phyloP scores from a whole-genome alignment of 2,329 filamentous ascomycete species.

The Scedosporium boydii region DNA sequence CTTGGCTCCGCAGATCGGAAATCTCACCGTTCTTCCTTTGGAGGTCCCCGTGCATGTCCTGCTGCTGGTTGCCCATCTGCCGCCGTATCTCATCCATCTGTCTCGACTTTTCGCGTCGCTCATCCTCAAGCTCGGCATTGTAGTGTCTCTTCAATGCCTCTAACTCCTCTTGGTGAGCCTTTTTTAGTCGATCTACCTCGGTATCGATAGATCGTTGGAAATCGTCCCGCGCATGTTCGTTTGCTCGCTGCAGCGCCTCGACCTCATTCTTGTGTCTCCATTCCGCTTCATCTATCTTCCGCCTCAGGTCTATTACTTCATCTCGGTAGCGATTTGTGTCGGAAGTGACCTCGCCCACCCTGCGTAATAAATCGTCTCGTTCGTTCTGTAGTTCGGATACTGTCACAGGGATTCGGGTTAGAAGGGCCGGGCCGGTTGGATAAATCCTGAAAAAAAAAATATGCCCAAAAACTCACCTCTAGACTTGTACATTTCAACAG shows the following conservation, averaged over 20 bases:
- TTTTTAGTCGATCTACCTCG: slow-evolving; percentile 48
- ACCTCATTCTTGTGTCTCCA: slow-evolving; percentile 38
- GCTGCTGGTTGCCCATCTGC: slow-evolving; percentile 40
- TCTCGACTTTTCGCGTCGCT: slow-evolving; percentile 45
- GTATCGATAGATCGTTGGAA: slow-evolving; percentile 38
- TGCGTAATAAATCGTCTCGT: slow-evolving; percentile 30
- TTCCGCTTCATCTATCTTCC: slow-evolving; percentile 24
- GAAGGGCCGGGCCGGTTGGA: background rate
- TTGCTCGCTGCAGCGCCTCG: slow-evolving; percentile 42
- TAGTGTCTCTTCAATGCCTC: slow-evolving; percentile 54
- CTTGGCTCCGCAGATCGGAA: slow-evolving; percentile 2
- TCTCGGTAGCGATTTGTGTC: slow-evolving; percentile 25
- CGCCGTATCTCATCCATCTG: slow-evolving; percentile 57
- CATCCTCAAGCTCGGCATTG: slow-evolving; percentile 56
- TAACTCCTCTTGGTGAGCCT: slow-evolving; percentile 58
- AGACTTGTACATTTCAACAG: slow-evolving; percentile 62
- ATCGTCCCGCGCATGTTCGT: slow-evolving; percentile 47
- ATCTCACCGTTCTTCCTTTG: slow-evolving; percentile 44
- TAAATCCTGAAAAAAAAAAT: background rate
- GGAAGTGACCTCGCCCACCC: slow-evolving; percentile 55
- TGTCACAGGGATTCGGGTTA: slow-evolving; percentile 17
- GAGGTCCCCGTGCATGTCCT: slow-evolving; percentile 36
- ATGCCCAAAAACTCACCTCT: slow-evolving; percentile 48
- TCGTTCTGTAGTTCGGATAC: slow-evolving; percentile 40
- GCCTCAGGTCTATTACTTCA: slow-evolving; percentile 45